Percentiles rank a stretch among this genome's conserved stretches.
Conservation (phyloP, 1,139 yeast species). For the Geotrichum carabidarum region DNA sequence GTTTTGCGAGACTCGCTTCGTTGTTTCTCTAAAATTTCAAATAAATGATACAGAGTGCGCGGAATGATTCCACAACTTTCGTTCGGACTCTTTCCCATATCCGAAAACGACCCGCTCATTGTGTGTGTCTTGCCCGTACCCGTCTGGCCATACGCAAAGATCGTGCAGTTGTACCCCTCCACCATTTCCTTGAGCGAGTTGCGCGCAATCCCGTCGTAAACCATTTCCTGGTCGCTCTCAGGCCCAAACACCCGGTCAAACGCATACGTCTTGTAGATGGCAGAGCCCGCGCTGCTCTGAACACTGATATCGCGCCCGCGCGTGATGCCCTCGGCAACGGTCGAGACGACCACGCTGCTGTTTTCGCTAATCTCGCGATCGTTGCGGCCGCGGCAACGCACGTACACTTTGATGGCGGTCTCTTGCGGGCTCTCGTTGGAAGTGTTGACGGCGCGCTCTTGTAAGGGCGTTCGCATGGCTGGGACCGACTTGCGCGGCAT, state of each 20-base stretch:
- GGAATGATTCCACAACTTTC: constrained; percentile 67
- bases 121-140: constrained; percentile 86
- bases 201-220: constrained; percentile 55
- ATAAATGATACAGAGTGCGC: constrained; percentile 51
- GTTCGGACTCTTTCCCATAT: constrained; percentile 66
- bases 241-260: constrained; percentile 72
- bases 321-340: constrained; percentile 18
- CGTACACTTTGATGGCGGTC: constrained; percentile 62
- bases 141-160: constrained; percentile 85
- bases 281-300: constrained; percentile 22
- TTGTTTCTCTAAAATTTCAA: constrained; percentile 42
- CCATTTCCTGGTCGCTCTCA: constrained; percentile 58
- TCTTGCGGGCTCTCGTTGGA: constrained; percentile 6
- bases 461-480: constrained; percentile 7
- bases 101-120: constrained; percentile 37
- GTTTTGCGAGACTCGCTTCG: not conserved
- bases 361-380: constrained; percentile 64
- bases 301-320: constrained; percentile 56
- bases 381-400: constrained; percentile 81
- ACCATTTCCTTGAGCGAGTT: constrained; percentile 57
- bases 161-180: constrained; percentile 57
- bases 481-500: constrained; percentile 3
- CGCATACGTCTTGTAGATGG: constrained; percentile 48
- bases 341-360: constrained; percentile 62
- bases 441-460: constrained; percentile 5